phyloP scores from a whole-genome alignment of 768 basidiomycete genomes.

The Russula lepida region DNA sequence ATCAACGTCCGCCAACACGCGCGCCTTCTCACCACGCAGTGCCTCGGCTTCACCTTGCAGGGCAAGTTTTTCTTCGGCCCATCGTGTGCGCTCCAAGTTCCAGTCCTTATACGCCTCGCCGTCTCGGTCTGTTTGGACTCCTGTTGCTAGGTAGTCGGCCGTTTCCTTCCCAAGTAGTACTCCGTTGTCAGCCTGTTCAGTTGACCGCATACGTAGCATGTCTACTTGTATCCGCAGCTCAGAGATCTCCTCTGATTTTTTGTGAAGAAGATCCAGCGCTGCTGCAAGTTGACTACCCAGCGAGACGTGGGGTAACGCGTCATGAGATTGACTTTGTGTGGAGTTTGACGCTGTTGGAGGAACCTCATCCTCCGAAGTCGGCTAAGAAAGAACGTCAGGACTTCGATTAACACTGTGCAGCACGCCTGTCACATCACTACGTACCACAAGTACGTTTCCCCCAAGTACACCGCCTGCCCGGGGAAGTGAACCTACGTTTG shows the following conservation, averaged over 20 bases:
- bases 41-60: not conserved
- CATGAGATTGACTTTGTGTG: slow-evolving; percentile 9
- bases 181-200: not conserved
- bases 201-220: not conserved
- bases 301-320: not conserved
- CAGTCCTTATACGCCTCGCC: not conserved
- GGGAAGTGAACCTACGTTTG: not conserved
- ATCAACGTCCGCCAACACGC: slow-evolving; percentile 13
- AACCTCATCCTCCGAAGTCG: slow-evolving; percentile 9
- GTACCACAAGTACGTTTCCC: not conserved
- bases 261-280: slow-evolving; percentile 16
- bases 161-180: not conserved
- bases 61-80: slow-evolving; percentile 8
- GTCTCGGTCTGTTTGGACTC: slow-evolving; percentile 11
- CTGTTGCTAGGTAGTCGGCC: not conserved
- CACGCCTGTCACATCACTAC: not conserved
- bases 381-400: slow-evolving; percentile 1
- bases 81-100: slow-evolving; percentile 7
- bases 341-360: slow-evolving; percentile 10
- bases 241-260: slow-evolving; percentile 17
- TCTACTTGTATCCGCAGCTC: slow-evolving; percentile 10
- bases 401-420: not conserved
- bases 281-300: slow-evolving; percentile 8
- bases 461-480: not conserved
- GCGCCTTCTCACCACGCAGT: slow-evolving; percentile 5